These are phyloP conservation scores for Turritis glabra DNA, from an alignment of 345 rosid genomes.

Conservation along the genomic window DNA sequence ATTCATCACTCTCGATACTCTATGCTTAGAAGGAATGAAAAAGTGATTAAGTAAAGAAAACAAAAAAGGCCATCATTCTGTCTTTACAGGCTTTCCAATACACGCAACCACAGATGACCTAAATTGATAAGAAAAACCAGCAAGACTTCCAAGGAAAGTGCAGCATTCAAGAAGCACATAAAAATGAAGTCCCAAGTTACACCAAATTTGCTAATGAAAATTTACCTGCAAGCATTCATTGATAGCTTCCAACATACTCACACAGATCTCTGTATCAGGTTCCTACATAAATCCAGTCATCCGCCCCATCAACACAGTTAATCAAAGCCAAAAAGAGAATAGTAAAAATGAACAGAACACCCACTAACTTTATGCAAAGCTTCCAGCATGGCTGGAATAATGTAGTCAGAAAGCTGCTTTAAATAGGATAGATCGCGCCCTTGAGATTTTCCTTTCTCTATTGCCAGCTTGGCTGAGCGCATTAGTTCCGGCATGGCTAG, in stretches of 20 bases:
- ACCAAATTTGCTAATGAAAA: neutral
- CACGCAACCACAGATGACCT: neutral
- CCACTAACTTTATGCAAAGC: constrained; percentile 84
- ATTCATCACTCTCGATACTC: neutral
- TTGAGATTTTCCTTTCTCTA: constrained; percentile 83
- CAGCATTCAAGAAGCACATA: neutral
- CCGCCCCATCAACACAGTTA: neutral
- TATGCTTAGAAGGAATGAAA: neutral
- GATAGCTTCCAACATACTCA: constrained; percentile 93
- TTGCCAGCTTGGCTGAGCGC: constrained; percentile 92
- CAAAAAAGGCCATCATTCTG: neutral
- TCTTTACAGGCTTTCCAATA: neutral
- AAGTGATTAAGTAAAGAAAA: neutral
- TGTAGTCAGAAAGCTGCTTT: constrained; percentile 92
- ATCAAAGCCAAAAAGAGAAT: neutral
- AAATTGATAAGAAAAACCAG: neutral
- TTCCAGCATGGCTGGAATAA: constrained; percentile 91
- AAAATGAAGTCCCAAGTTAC: neutral
- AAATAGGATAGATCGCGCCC: constrained; percentile 88
- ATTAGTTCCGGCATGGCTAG: constrained; percentile 98
- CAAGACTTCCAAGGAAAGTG: constrained; percentile 6
- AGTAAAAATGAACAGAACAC: constrained; percentile 2
- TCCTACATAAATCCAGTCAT: constrained; percentile 63
- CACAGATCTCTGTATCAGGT: constrained; percentile 96
- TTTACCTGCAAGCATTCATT: constrained; percentile 96